phyloP scores from a whole-genome alignment of 1,284 basidiomycete genomes.

The Phlebopus sp. region DNA sequence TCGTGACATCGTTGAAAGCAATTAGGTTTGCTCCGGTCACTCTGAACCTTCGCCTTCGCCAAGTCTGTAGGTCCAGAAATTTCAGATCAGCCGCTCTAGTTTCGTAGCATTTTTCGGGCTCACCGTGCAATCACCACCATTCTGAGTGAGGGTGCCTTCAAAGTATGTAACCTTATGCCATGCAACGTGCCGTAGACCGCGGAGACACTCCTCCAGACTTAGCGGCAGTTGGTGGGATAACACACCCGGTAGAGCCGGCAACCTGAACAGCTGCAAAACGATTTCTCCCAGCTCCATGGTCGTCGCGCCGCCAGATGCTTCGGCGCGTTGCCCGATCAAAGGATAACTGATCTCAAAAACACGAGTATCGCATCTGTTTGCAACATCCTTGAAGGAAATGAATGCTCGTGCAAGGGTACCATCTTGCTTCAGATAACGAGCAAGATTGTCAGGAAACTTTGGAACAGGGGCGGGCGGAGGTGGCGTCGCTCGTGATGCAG shows the following conservation, averaged over 20 bases:
- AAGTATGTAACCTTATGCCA: constrained; percentile 94
- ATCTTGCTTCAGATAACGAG: constrained; percentile 78
- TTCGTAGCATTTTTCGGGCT: constrained; percentile 27
- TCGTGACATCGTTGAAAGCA: constrained; percentile 93
- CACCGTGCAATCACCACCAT: constrained; percentile 92
- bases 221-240: constrained; percentile 78
- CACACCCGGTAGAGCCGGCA: constrained; percentile 86
- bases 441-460: constrained; percentile 65
- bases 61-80: constrained; percentile 60
- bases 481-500: constrained; percentile 38
- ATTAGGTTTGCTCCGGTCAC: constrained; percentile 86
- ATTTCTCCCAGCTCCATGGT: constrained; percentile 75
- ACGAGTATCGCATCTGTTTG: constrained; percentile 74
- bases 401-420: constrained; percentile 79
- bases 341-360: constrained; percentile 84
- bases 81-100: constrained; percentile 2
- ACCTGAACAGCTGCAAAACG: constrained; percentile 82
- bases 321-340: constrained; percentile 72
- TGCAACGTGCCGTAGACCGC: constrained; percentile 83
- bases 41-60: constrained; percentile 84
- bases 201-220: constrained; percentile 87
- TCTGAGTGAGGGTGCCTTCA: constrained; percentile 92
- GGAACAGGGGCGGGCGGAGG: constrained; percentile 39
- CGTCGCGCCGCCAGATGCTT: constrained; percentile 52
- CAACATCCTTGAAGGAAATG: constrained; percentile 84